A percentile compares a stretch with the other conserved stretches of the same genome.
Conservation (phyloP, 352 stramenopile genomes). For the Aphanomyces cochlioides region DNA sequence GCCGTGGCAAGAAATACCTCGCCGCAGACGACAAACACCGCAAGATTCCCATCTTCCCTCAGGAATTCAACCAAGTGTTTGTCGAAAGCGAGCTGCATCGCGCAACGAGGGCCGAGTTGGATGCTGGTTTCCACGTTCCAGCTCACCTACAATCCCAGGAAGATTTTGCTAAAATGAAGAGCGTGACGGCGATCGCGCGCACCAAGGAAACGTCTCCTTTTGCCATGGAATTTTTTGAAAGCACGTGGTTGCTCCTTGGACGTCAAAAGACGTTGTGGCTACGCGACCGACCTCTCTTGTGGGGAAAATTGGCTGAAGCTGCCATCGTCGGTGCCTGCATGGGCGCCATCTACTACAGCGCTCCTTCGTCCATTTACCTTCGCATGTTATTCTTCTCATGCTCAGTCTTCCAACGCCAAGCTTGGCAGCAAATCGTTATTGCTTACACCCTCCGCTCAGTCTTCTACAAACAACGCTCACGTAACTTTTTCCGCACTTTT, state of each 20-base stretch:
- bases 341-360: neutral
- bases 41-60: neutral
- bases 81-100: neutral
- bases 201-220: too few species aligned
- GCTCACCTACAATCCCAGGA: too few species aligned
- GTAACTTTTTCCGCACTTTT: neutral
- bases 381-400: neutral
- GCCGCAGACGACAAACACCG: slow-evolving; percentile 12
- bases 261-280: too few species aligned
- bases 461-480: neutral
- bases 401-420: too few species aligned
- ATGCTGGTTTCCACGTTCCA: neutral
- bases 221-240: too few species aligned
- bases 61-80: neutral
- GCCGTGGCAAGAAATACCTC: slow-evolving; percentile 37
- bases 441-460: neutral
- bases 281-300: neutral
- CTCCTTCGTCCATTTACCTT: neutral
- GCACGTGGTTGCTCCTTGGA: too few species aligned
- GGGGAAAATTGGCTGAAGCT: slow-evolving; percentile 8
- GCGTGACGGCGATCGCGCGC: too few species aligned
- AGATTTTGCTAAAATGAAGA: neutral
- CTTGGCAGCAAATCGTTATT: too few species aligned
- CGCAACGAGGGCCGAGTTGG: neutral
- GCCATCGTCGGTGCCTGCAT: slow-evolving; percentile 24